A percentile compares a stretch with the other conserved stretches of the same genome.
Conservation (phyloP, 225 moss, liverwort and hornwort genomes). For the Pseudoscleropodium purum region DNA sequence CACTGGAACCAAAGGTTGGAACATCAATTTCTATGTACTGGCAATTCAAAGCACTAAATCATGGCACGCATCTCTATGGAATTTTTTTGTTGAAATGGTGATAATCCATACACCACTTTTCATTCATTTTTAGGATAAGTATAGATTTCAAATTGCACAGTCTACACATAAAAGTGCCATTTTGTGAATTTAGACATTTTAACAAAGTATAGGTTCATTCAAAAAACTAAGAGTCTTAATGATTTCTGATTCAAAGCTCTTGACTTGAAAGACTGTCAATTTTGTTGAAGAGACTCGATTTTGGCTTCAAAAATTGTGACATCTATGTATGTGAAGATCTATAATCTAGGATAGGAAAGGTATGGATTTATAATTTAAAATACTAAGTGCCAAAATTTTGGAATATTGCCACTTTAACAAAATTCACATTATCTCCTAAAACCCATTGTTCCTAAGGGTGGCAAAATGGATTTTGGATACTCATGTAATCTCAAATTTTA, state of each 20-base stretch:
- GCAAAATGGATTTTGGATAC: too few species aligned
- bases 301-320: background rate
- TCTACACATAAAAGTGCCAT: too few species aligned
- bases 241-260: background rate
- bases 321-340: background rate
- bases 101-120: too few species aligned
- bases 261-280: too few species aligned
- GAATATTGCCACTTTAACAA: background rate
- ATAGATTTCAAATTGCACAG: too few species aligned
- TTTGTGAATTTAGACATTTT: too few species aligned
- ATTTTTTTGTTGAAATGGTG: too few species aligned
- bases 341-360: background rate
- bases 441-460: too few species aligned
- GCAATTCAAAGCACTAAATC: background rate
- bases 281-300: background rate
- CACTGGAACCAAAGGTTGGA: background rate
- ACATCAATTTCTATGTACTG: background rate
- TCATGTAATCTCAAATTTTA: too few species aligned
- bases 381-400: background rate
- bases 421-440: background rate
- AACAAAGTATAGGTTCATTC: too few species aligned
- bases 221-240: background rate
- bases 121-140: too few species aligned
- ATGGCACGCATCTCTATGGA: too few species aligned
- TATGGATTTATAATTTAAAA: background rate